Evolutionary conservation across 2,329 filamentous ascomycete genomes (phyloP), one percentile per base, ranked within the genome.

Genomic region (Ambrosiella xylebori): DNA sequence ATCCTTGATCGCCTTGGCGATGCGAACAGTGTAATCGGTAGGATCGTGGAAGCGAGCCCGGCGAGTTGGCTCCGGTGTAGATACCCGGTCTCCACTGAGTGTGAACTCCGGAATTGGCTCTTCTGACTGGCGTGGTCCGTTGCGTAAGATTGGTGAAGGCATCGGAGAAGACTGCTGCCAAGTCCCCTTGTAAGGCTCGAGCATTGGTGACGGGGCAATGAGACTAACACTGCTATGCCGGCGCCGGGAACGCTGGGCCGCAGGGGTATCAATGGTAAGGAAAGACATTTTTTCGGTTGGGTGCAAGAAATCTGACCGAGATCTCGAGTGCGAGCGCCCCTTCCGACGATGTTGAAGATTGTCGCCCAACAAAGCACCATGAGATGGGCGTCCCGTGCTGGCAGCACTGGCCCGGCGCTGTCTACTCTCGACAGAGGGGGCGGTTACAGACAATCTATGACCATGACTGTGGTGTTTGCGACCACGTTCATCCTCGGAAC

Each of bases 131-230:
- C 59, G 56, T 15, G 73, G 66, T 0, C 73, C 71, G 39, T 59
- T 58, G 45, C 59, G 53, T 8, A 61, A 36, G 27, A 90, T 73
- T 0, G 90, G 88, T 0, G 89, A 89, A 0, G 90, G 90, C 88
- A 96, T 95, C 0, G 91, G 90, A 0, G 90, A 95, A 64, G 94
- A 86, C 59, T 87, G 88, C 69, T 97, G 91, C 65, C 95, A 97
- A 0, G 90, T 95, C 44, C 91, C 91, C 62, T 84, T 85, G 70
- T 97, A 97, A 0, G 93, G 84, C 70, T 97, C 91, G 1, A 95
- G 79, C 54, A 97, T 75, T 0, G 91, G 93, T 62, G 88, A 95
- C 0, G 81, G 81, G 0, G 89, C 88, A 17, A 68, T 68, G n/a
- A 60, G 27, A 7, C 44, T 45, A 4, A 60, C 59, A 39, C 56